Percentiles rank a stretch among this genome's conserved stretches.
phyloP scores from a whole-genome alignment of 2,329 filamentous ascomycete species.

The Periconia sp. region DNA sequence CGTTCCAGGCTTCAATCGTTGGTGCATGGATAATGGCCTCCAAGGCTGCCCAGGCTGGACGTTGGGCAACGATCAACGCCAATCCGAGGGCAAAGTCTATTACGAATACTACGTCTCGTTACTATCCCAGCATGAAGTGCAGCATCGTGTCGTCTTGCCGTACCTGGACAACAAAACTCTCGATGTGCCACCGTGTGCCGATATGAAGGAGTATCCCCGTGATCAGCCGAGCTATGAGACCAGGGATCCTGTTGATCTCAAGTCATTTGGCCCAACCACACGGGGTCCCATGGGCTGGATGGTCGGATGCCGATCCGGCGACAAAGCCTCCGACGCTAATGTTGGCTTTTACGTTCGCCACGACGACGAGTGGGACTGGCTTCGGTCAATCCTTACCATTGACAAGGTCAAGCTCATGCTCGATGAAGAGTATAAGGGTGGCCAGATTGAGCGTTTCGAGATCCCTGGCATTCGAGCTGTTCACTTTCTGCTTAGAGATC shows the following conservation, averaged over 20 bases:
- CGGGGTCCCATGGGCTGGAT: conserved; percentile 43
- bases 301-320: conserved; percentile 29
- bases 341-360: conserved; percentile 34
- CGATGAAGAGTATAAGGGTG: conserved; percentile 24
- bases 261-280: conserved; percentile 40
- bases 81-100: conserved; percentile 25
- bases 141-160: conserved; percentile 29
- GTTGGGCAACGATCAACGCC: conserved; percentile 21
- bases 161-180: conserved; percentile 21
- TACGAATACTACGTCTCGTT: conserved; percentile 49
- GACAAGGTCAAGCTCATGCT: conserved; percentile 27
- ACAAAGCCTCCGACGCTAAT: conserved; percentile 33
- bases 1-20: conserved; percentile 20
- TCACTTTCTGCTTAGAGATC: conserved; percentile 52
- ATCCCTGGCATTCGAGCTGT: conserved; percentile 41
- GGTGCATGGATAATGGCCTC: conserved; percentile 21
- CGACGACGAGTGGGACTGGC: conserved; percentile 35
- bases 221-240: conserved; percentile 34
- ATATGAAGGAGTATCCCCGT: conserved; percentile 17
- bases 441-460: conserved; percentile 39
- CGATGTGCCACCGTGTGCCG: conserved; percentile 8
- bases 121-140: conserved; percentile 27
- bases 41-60: conserved; percentile 22
- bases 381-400: conserved; percentile 27
- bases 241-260: conserved; percentile 21